Base-by-base conservation (phyloP, 2,329 filamentous ascomycete species). In the Chrysoporthe austroafricana region DNA sequence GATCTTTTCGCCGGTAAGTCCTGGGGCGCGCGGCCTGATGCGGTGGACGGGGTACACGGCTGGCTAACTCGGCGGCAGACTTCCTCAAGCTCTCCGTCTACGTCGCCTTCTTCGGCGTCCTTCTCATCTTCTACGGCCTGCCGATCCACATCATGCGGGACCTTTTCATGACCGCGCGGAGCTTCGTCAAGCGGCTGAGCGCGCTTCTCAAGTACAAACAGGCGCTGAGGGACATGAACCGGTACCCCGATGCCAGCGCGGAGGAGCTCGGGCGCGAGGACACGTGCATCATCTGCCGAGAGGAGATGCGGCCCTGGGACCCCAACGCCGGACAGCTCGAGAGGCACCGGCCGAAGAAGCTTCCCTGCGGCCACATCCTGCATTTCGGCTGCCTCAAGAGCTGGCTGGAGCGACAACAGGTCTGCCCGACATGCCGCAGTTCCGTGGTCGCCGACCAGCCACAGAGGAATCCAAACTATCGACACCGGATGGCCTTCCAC, bases 61-160 rank as follows among this genome's bases (percentile, higher is more conserved):
- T 59, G 2, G 26, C 65, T 68, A 21, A 69, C 62, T 7, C 46
- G 14, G 18, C 34, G 3, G 7, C 72, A 91, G 96, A 99, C 76
- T 93, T 97, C 75, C 83, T 97, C 75, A 99, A 97, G 78, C 88
- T 98, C 21, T 82, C 90, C 54, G 92, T 97, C 52, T 99, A 98
- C 75, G 83, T 94, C 44, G 88, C 91, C 8, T 99, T 99, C 84
- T 99, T 99, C 80, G 88, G 90, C 70, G 95, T 99, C 73, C 89
- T 98, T 21, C 89, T 97, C 74, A 91, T 89, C 36, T 98, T 98
- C 83, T 97, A 97, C 77, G 96, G 95, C 13, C 84, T 99, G 42
- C 96, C 96, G 0, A 96, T 99, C 70, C 96, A 99, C 76, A 98
- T 99, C 67, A 91, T 99, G 82, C 87, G 96, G 66, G 96, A 99